Evolutionary conservation across 2,329 filamentous ascomycete genomes (phyloP).

Genomic region (Microsporum audouinii): DNA sequence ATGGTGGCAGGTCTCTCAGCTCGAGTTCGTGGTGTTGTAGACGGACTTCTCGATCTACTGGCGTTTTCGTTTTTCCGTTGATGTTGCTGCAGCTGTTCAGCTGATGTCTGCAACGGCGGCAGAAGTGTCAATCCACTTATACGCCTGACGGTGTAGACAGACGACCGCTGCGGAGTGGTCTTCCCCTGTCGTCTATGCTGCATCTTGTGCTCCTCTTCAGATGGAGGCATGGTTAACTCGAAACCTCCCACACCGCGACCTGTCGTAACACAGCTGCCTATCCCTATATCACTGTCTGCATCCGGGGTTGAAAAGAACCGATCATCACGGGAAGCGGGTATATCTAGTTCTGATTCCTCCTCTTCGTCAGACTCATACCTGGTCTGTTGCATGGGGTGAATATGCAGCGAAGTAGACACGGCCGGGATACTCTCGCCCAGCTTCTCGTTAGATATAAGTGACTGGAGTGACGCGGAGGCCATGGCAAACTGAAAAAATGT

Average conservation of each 20-base stretch:
- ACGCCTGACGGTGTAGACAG: conserved; percentile 3
- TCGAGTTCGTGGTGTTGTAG: not conserved
- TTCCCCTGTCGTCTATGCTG: not conserved
- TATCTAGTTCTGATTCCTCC: conserved; percentile 14
- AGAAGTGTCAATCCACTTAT: conserved; percentile 6
- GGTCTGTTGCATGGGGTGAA: conserved; percentile 3
- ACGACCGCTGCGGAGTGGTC: not conserved
- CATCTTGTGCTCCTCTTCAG: not conserved
- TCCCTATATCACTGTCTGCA: not conserved
- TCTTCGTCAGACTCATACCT: conserved; percentile 17
- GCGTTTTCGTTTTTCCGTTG: not conserved
- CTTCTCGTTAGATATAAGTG: conserved; percentile 1
- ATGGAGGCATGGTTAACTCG: not conserved
- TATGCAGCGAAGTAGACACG: not conserved
- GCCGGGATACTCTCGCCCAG: not conserved
- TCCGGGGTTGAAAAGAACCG: conserved; percentile 10
- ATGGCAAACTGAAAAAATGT: not conserved
- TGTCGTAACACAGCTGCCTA: not conserved
- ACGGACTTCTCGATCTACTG: conserved; percentile 4
- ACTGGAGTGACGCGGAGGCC: not conserved
- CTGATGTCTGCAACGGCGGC: not conserved
- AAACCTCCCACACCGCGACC: not conserved
- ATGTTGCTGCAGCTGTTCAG: not conserved
- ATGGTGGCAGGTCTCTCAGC: not conserved
- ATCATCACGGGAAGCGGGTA: conserved; percentile 7